Conservation (phyloP, 2,329 filamentous ascomycete species). For the Fusarium staphyleae region DNA sequence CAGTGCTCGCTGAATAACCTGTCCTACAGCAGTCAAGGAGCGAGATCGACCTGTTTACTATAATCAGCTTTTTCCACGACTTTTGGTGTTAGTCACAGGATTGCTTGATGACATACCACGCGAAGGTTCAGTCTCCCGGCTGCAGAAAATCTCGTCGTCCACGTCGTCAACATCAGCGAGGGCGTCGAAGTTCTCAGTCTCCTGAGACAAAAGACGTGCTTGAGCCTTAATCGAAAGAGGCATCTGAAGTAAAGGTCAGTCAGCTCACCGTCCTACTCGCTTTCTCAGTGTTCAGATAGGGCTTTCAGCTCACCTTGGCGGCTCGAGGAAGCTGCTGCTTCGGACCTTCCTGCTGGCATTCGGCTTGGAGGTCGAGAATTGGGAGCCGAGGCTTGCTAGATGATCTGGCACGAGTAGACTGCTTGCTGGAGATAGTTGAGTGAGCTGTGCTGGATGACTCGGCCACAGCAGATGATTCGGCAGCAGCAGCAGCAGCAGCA, state of each 20-base stretch:
- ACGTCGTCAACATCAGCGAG: neutral
- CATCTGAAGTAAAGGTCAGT: neutral
- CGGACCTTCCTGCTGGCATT: neutral
- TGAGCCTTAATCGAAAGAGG: neutral
- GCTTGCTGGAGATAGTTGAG: no score
- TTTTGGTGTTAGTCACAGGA: neutral
- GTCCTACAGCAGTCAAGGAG: slow-evolving; percentile 9
- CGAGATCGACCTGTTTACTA: slow-evolving; percentile 1
- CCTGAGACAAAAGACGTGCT: neutral
- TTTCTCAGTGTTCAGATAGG: no score
- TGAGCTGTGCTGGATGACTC: no score
- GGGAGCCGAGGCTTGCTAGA: neutral
- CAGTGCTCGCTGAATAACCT: neutral
- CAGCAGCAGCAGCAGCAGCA: neutral
- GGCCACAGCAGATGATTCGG: no score
- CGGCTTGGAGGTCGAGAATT: neutral
- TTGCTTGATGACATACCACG: slow-evolving; percentile 7
- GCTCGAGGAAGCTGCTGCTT: neutral
- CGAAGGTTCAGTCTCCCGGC: neutral
- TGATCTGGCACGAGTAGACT: neutral
- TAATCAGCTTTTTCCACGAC: neutral
- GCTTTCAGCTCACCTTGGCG: neutral
- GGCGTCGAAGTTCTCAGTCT: slow-evolving; percentile 1
- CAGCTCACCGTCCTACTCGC: neutral
- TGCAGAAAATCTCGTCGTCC: neutral